Evolutionary conservation across 179 eudicot genomes (phyloP).

Genomic region (Patellifolia procumbens): DNA sequence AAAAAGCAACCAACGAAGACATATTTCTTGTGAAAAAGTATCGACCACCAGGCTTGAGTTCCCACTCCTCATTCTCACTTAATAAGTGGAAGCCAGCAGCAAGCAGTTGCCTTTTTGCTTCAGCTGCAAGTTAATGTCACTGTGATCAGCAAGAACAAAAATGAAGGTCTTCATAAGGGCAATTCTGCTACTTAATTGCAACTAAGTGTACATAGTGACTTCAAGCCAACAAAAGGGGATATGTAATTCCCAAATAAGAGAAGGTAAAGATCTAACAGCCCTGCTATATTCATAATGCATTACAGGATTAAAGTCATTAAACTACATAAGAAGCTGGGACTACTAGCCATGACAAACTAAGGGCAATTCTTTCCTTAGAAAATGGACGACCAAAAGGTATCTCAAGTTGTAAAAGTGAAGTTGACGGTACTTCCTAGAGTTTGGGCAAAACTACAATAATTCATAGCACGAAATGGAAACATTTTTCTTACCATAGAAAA

Average conservation of each 20-base stretch:
- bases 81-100: slow-evolving; percentile 88
- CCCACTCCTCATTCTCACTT: slow-evolving; percentile 88
- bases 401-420: too few relatives aligned
- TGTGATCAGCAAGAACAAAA: slow-evolving; percentile 9
- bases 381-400: too few relatives aligned
- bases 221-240: neutral
- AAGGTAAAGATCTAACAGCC: neutral
- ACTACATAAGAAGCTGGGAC: neutral
- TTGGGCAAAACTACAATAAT: too few relatives aligned
- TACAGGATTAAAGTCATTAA: too few relatives aligned
- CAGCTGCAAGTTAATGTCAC: slow-evolving; percentile 54
- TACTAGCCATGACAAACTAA: neutral
- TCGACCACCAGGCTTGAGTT: slow-evolving; percentile 94
- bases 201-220: neutral
- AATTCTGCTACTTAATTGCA: neutral
- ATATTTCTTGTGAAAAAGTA: slow-evolving; percentile 94
- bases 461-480: too few relatives aligned
- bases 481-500: too few relatives aligned
- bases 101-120: slow-evolving; percentile 81
- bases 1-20: slow-evolving; percentile 96
- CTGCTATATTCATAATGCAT: too few relatives aligned
- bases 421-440: too few relatives aligned
- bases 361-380: neutral
- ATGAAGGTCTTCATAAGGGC: neutral
- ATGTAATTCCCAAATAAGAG: neutral